Evolutionary conservation across 805 yeast species (phyloP), one percentile per base, ranked within the genome.

Genomic region (Starmerella ratchasimensis): DNA sequence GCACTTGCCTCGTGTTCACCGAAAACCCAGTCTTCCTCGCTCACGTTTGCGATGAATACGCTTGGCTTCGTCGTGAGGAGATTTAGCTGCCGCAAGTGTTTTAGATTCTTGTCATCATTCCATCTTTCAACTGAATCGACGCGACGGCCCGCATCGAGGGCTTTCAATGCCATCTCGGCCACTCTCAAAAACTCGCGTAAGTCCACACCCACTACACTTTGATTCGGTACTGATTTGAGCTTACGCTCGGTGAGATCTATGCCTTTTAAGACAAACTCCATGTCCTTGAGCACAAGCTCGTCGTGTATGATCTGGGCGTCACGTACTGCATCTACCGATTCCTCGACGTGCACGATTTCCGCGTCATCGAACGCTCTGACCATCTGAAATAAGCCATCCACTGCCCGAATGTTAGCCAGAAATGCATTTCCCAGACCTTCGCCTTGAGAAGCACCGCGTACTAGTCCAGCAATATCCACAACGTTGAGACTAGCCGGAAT

Each of bases 51-150:
- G 33, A 84, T 56, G 44, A 76, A 76, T 13, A 83, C 71, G 2
- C 86, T 74, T n/a, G 95, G 95, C 54, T 84, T 84, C 3, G 94
- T 84, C 1, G 94, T 83, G 34, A 84, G 59, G 35, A 84, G 70
- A 50, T 74, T 76, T 63, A 80, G 71, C 26, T 70, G 65, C 14
- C 45, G 45, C 24, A 49, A 36, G 20, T 41, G 31, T 30, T 83
- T 90, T 20, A 69, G 69, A 22, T 65, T 62, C 14, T 69, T 62
- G 83, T 90, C 80, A 4, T 55, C 54, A 15, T n/a, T 11, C 28
- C 65, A 20, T 13, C 30, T 69, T 36, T 75, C 24, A 13, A 28
- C 25, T 17, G 36, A 8, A 21, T 45, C 73, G 31, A 77, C 72
- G 50, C 81, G 67, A 48, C 71, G 62, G 24, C 81, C 78, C 39